Evolutionary conservation across 495 filamentous ascomycete genomes (phyloP).

Genomic region (Xylaria sp.): DNA sequence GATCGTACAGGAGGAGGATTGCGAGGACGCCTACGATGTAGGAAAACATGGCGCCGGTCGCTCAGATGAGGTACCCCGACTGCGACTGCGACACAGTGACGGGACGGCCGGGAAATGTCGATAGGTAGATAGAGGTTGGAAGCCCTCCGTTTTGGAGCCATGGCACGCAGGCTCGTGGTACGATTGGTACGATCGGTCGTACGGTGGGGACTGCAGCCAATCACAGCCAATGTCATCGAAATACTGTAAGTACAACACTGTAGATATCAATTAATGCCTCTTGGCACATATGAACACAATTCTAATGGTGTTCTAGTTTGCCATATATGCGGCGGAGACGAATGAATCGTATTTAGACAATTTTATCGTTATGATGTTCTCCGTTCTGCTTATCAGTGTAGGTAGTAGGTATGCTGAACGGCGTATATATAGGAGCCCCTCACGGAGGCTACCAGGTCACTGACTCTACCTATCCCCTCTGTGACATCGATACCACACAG

Average conservation of each 20-base stretch:
- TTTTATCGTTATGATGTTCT: neutral
- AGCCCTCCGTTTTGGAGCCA: slow-evolving; percentile 11
- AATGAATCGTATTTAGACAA: neutral
- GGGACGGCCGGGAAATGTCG: slow-evolving; percentile 21
- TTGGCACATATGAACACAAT: neutral
- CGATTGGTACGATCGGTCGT: neutral
- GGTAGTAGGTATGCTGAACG: neutral
- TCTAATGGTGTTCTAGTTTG: neutral
- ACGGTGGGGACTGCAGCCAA: slow-evolving; percentile 13
- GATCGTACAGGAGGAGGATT: slow-evolving; percentile 37
- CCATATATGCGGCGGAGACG: neutral
- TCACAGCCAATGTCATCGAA: slow-evolving; percentile 1
- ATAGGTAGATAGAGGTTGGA: neutral
- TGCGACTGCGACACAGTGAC: neutral
- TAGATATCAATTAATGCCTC: neutral
- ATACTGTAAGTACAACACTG: neutral
- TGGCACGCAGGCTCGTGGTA: slow-evolving; percentile 5
- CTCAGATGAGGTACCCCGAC: neutral
- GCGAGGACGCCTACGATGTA: slow-evolving; percentile 39
- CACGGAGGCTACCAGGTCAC: neutral
- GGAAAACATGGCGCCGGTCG: slow-evolving; percentile 35
- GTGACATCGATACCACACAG: neutral
- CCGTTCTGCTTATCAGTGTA: neutral
- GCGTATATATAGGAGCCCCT: neutral
- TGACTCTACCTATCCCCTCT: too few species aligned